A percentile compares a stretch with the other conserved stretches of the same genome.
Conservation (phyloP, 2,329 filamentous ascomycete species). For the Aspergillus terreus region DNA sequence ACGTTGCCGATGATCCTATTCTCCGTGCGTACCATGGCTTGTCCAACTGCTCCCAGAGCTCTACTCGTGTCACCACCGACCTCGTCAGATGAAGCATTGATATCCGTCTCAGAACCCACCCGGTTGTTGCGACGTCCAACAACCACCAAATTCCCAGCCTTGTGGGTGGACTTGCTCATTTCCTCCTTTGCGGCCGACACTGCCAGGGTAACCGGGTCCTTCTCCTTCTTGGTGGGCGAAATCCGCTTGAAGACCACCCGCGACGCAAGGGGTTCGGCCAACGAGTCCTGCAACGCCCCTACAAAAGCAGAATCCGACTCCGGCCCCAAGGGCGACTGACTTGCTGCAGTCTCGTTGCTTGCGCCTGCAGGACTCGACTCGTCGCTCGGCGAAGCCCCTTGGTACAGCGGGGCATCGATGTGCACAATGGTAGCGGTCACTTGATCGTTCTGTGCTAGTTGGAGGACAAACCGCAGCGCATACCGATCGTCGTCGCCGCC, state of each 20-base stretch:
- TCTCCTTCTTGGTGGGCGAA: constrained; percentile 38
- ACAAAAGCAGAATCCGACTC: constrained; percentile 56
- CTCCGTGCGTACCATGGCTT: constrained; percentile 51
- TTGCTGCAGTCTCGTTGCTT: neutral
- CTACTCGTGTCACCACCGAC: constrained; percentile 27
- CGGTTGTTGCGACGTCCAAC: constrained; percentile 51
- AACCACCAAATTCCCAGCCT: constrained; percentile 68
- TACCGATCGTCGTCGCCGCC: constrained; percentile 78
- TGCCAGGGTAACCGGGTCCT: constrained; percentile 40
- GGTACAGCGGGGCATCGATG: constrained; percentile 38
- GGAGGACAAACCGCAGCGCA: constrained; percentile 75
- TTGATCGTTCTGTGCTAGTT: constrained; percentile 73
- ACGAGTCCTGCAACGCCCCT: constrained; percentile 52
- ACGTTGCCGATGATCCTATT: constrained; percentile 63
- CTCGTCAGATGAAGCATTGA: constrained; percentile 31
- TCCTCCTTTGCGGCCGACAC: constrained; percentile 56
- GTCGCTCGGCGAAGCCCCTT: constrained; percentile 4
- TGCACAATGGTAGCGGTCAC: constrained; percentile 75
- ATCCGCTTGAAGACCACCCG: constrained; percentile 55
- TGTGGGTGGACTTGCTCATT: constrained; percentile 58
- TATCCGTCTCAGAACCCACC: neutral
- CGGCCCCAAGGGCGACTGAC: constrained; percentile 3
- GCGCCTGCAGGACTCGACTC: constrained; percentile 4
- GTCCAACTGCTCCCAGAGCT: constrained; percentile 32
- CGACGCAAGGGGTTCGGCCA: constrained; percentile 48